phyloP scores from a whole-genome alignment of 768 basidiomycete species.

The Leccinum arenicola region DNA sequence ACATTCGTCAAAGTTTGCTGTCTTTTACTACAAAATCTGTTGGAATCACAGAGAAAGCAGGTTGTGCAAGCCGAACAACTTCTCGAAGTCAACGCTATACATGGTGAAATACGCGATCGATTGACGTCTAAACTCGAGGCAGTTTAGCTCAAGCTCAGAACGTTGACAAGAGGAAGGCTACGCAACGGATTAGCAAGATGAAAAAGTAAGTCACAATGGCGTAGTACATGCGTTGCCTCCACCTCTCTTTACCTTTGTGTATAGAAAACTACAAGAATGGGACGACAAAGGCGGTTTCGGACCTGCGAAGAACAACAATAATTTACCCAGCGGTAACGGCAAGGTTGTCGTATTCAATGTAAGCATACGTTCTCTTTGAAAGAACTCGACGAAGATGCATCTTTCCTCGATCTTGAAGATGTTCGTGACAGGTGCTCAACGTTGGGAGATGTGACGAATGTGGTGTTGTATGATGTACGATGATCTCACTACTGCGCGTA shows the following conservation, averaged over 20 bases:
- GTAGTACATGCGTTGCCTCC: too few species aligned
- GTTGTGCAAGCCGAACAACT: slow-evolving; percentile 34
- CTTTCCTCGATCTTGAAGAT: slow-evolving; percentile 38
- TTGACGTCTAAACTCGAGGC: slow-evolving; percentile 36
- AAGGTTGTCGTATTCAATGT: too few species aligned
- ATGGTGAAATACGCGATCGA: slow-evolving; percentile 32
- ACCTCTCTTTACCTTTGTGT: too few species aligned
- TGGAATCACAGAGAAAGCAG: slow-evolving; percentile 45
- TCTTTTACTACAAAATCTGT: slow-evolving; percentile 49
- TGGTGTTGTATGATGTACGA: slow-evolving; percentile 63
- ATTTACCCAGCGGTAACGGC: too few species aligned
- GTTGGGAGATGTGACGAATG: slow-evolving; percentile 93
- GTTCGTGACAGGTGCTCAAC: slow-evolving; percentile 90
- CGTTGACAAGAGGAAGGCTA: too few species aligned
- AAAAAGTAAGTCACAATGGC: too few species aligned
- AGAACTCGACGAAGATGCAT: too few species aligned
- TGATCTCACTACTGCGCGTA: neutral
- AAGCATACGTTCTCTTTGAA: too few species aligned
- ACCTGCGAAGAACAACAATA: too few species aligned
- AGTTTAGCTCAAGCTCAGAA: slow-evolving; percentile 30
- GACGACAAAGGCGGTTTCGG: slow-evolving; percentile 26
- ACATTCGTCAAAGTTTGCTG: slow-evolving; percentile 47
- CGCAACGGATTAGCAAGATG: too few species aligned
- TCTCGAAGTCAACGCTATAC: slow-evolving; percentile 30
- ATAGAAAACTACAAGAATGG: too few species aligned